Evolutionary conservation across 164 flowering plant species (phyloP), one percentile per base, ranked within the genome.

Genomic region (Macadamia integrifolia): DNA sequence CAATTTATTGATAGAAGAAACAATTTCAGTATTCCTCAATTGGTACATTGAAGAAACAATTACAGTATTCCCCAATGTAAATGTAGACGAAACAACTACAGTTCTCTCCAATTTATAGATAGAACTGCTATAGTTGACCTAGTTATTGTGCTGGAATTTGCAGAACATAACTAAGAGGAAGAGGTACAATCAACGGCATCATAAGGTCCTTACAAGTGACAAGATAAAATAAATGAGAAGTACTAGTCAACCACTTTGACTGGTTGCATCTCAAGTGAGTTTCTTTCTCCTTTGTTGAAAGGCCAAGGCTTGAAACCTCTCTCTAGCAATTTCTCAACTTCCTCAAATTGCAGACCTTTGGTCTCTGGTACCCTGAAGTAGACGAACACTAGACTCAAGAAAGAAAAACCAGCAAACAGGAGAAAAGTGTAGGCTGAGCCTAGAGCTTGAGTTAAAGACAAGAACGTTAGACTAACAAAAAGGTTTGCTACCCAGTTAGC

Each of bases 401-500:
- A 14, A 0, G 91, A 86, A 46, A 89, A 67, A 6, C 68, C 78
- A 1, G 87, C 90, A 62, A 87, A 93, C 18, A 93, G 71, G 8
- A 90, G 80, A 64, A 93, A 93, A 1, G 96, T 91, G 58, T 82
- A 84, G 0, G 89, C 71, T 7, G 93, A 71, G 5, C 96, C 96
- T 6, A 93, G 66, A 30, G 86, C 81, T 65, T 87, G 77, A 0
- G 91, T 86, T 55, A 91, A 65, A 1, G 85, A 72, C 40, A 91
- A 73, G 79, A 88, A 89, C 0, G 92, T 69, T 60, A 80, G 75
- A 31, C 89, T 83, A 53, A 93, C 89, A 0, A 91, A 76, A 15
- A 93, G 87, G 74, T 91, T 93, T 0, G 97, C 79, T 3, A 69
- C 31, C 98, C 97, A 93, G 76, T 91, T 91, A 2, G 88, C 70